Conservation (phyloP, 1,284 basidiomycete genomes). For the Malassezia arunalokei region DNA sequence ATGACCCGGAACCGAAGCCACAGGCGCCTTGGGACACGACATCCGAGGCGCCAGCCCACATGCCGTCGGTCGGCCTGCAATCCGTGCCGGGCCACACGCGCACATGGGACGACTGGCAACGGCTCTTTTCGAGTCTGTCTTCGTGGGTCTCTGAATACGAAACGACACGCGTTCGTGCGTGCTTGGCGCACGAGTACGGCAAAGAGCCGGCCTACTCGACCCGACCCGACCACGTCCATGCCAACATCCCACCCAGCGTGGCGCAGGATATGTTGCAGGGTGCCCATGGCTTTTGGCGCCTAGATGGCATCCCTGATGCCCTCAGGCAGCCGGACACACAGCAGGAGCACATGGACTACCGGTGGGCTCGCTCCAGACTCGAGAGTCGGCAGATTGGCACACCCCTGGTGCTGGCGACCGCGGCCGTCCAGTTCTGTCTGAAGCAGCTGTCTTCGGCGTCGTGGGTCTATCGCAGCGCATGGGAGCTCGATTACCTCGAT, state of each 20-base stretch:
- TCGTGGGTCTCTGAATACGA: constrained; percentile 40
- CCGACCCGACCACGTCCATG: not conserved
- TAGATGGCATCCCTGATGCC: constrained; percentile 32
- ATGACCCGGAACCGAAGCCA: not conserved
- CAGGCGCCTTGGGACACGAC: not conserved
- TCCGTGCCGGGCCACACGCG: not conserved
- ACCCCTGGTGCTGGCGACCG: constrained; percentile 18
- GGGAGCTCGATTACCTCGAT: constrained; percentile 43
- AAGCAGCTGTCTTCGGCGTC: constrained; percentile 21
- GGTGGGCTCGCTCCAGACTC: constrained; percentile 32
- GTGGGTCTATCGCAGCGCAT: constrained; percentile 31
- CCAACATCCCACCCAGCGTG: constrained; percentile 16
- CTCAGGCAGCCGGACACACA: constrained; percentile 22
- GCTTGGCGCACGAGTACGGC: constrained; percentile 26
- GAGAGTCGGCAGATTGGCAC: constrained; percentile 28
- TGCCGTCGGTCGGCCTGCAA: not conserved
- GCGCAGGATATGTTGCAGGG: constrained; percentile 23
- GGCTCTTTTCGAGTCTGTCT: constrained; percentile 28
- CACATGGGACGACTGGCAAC: constrained; percentile 37
- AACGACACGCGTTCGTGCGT: constrained; percentile 22
- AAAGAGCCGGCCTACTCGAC: not conserved
- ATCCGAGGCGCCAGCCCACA: not conserved
- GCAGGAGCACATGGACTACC: constrained; percentile 33
- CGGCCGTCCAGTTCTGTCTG: constrained; percentile 24
- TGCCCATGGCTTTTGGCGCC: constrained; percentile 26